Evolutionary conservation across 2,329 filamentous ascomycete species (phyloP).

Genomic region (Thielaviopsis punctulata): DNA sequence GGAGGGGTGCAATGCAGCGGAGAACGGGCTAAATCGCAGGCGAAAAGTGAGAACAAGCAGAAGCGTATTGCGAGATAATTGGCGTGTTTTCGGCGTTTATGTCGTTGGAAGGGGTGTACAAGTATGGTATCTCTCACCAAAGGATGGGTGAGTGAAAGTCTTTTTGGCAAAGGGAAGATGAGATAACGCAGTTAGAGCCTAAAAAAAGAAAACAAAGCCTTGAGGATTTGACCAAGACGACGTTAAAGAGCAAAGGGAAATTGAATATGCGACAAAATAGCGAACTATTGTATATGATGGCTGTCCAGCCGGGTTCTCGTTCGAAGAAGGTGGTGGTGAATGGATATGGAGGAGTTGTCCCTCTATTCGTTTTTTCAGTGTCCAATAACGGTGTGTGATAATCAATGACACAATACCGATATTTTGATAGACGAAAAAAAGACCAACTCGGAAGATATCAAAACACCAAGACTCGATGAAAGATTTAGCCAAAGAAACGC

Average conservation of each 20-base stretch:
- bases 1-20: neutral
- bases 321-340: neutral
- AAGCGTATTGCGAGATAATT: neutral
- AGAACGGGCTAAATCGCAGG: neutral
- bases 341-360: neutral
- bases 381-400: neutral
- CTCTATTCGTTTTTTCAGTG: neutral
- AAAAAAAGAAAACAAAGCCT: constrained; percentile 1
- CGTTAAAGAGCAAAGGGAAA: too few species aligned
- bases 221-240: too few species aligned
- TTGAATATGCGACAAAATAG: neutral
- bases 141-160: neutral
- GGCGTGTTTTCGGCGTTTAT: neutral
- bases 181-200: neutral
- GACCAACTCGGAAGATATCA: neutral
- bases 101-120: neutral
- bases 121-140: too few species aligned
- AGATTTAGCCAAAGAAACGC: too few species aligned
- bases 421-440: neutral
- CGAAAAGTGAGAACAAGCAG: neutral
- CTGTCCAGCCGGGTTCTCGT: neutral
- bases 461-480: neutral
- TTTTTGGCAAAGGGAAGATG: neutral
- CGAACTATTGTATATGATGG: neutral
- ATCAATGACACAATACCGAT: neutral